A percentile compares a stretch with the other conserved stretches of the same genome.
phyloP scores from a whole-genome alignment of 257 asterid species.

The Solanum okadae region DNA sequence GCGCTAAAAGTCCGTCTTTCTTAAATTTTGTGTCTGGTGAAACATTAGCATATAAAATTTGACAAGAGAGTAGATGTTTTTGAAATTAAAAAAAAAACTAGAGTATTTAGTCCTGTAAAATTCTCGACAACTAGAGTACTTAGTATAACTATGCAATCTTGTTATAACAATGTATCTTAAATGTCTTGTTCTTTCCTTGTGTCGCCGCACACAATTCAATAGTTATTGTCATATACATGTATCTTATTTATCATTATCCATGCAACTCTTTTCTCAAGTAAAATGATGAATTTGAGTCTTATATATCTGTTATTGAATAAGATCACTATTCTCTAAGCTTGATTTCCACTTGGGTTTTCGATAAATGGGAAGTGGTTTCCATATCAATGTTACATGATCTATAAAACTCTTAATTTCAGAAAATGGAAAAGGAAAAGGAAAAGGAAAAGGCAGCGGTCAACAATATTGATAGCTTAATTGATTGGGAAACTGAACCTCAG shows the following conservation, averaged over 20 bases:
- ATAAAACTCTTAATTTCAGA: constrained; percentile 18
- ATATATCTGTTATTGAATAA: not conserved
- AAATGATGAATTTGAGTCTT: not conserved
- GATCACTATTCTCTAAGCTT: not conserved
- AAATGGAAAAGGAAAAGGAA: constrained; percentile 30
- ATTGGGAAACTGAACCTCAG: constrained; percentile 40
- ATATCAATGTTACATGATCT: not conserved
- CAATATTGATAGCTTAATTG: constrained; percentile 46
- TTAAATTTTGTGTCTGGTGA: not conserved
- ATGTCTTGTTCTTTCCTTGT: not conserved
- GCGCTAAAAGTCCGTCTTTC: not conserved
- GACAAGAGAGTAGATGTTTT: not conserved
- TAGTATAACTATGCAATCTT: not conserved
- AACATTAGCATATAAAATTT: not conserved
- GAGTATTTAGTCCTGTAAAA: not conserved
- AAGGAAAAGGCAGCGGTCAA: constrained; percentile 5
- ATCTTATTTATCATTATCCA: not conserved
- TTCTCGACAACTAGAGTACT: not conserved
- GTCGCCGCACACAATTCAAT: not conserved
- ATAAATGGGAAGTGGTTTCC: not conserved
- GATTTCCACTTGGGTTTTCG: not conserved
- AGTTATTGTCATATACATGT: not conserved
- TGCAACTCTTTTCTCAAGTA: not conserved
- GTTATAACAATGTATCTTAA: not conserved
- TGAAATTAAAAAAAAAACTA: not conserved